A percentile compares a stretch with the other conserved stretches of the same genome.
Evolutionary conservation across 805 yeast species (phyloP).

Genomic region (Candida glaebosa): DNA sequence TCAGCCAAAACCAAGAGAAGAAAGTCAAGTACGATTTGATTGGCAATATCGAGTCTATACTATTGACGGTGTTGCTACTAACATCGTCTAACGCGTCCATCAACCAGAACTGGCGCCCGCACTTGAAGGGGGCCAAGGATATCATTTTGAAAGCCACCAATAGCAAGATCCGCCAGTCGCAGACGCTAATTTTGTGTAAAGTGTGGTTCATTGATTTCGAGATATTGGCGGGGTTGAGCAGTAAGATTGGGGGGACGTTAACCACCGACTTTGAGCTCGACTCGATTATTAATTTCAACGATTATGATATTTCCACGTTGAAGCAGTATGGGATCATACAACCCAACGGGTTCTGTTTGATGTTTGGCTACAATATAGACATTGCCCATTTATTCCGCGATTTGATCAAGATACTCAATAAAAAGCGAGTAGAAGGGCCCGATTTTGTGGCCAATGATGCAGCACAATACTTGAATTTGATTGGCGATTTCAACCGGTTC

Average conservation of each 20-base stretch:
- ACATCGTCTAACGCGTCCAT: conserved; percentile 59
- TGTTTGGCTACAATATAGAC: conserved; percentile 48
- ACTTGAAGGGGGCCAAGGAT: conserved; percentile 61
- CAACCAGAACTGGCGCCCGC: conserved; percentile 61
- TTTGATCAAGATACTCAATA: conserved; percentile 35
- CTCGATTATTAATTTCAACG: conserved; percentile 20
- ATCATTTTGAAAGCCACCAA: conserved; percentile 42
- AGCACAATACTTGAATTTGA: conserved; percentile 8
- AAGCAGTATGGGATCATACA: conserved; percentile 40
- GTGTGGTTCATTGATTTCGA: conserved; percentile 58
- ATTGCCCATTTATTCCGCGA: conserved; percentile 34
- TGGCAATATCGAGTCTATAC: conserved; percentile 59
- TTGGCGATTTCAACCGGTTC: conserved; percentile 10
- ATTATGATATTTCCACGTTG: conserved; percentile 31
- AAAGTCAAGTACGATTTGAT: conserved; percentile 11
- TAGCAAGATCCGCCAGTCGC: conserved; percentile 24
- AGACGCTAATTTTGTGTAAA: conserved; percentile 50
- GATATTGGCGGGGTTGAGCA: conserved; percentile 53
- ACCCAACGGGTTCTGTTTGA: conserved; percentile 43
- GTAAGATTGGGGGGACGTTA: conserved; percentile 55
- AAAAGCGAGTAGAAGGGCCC: conserved; percentile 14
- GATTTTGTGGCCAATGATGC: conserved; percentile 9
- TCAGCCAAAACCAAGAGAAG: conserved; percentile 16
- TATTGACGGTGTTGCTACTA: conserved; percentile 60
- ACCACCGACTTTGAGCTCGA: conserved; percentile 46